Percentiles rank a stretch among this genome's conserved stretches.
Evolutionary conservation across 1,139 yeast genomes (phyloP).

Genomic region (Arxiozyma telluris): DNA sequence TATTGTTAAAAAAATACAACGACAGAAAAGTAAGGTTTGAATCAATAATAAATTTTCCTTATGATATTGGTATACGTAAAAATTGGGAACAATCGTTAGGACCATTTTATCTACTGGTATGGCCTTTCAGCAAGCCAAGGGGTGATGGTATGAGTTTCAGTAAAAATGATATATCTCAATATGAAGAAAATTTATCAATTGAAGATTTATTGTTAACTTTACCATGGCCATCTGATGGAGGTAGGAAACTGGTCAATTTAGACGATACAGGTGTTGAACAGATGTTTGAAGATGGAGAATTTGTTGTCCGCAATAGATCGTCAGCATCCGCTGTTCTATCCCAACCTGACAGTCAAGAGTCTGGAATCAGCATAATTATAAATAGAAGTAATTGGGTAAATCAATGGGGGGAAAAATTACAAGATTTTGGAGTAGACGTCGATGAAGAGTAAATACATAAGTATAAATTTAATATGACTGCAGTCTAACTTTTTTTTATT

Average conservation of each 20-base stretch:
- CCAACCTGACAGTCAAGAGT: background rate
- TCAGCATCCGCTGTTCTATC: conserved; percentile 1
- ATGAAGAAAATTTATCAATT: conserved; percentile 34
- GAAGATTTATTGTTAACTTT: conserved; percentile 50
- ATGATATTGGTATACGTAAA: conserved; percentile 55
- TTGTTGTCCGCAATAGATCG: conserved; percentile 28
- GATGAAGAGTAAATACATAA: conserved; percentile 41
- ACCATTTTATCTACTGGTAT: conserved; percentile 52
- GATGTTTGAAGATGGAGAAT: conserved; percentile 23
- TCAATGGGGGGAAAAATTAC: conserved; percentile 69
- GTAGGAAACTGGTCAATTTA: conserved; percentile 17
- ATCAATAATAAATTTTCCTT: conserved; percentile 62
- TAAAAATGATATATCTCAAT: conserved; percentile 39
- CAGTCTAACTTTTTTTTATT: background rate
- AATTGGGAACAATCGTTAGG: conserved; percentile 50
- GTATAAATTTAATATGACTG: background rate
- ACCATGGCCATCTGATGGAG: conserved; percentile 91
- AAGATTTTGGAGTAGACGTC: conserved; percentile 81
- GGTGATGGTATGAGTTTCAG: conserved; percentile 47
- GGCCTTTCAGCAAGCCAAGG: conserved; percentile 57
- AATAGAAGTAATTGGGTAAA: conserved; percentile 56
- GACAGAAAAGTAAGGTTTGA: conserved; percentile 15
- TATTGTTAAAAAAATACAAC: conserved; percentile 7
- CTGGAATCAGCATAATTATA: background rate
- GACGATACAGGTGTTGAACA: conserved; percentile 2